Base-by-base conservation (phyloP, 805 yeast species). In the Cyberlindnera americana region DNA sequence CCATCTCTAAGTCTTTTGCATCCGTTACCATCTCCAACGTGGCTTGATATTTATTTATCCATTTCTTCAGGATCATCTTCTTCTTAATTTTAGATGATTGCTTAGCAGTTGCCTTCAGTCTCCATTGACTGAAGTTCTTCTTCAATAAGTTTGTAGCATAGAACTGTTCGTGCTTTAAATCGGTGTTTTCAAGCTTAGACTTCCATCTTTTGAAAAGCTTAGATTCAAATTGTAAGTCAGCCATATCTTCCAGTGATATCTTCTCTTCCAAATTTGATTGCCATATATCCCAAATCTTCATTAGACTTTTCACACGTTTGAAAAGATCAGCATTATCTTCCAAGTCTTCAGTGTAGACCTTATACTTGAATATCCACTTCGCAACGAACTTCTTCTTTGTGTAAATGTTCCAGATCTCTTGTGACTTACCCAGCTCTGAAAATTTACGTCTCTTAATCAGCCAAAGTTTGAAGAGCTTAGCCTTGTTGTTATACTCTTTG, bases 281-380 rank as follows among this genome's bases (percentile, higher is more conserved):
- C 60, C 59, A 56, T 1, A 45, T 25, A 32, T 53, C 54, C 41
- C 45, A 52, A 17, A 32, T 31, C 33, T 40, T 47, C 40, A 53
- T 40, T 14, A 18, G 15, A 9, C n/a, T 32, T 30, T 49, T 49
- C 3, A 43, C 43, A 2, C 35, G 37, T 5, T 32, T 24, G 41
- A 54, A 56, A 1, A 47, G 33, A 3, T 36, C 37, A 2, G 59
- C 58, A 36, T 56, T 52, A 3, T 46, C 36, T 10, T 25, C 40
- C 27, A 47, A 45, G 18, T 53, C 57, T 7, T 48, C 47, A 3
- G 47, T 35, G 10, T 46, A 33, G 4, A 40, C 33, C 1, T 41
- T 41, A 28, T 35, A 41, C 29, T 49, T 48, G 19, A 49, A 28
- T 0, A 19, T 5, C 49, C 51, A 41, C 9, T 37, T 35, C 3